Percentiles rank a stretch among this genome's conserved stretches.
These are phyloP conservation scores for Pythium diclinum DNA, from an alignment of 352 stramenopile genomes.

Conservation along the genomic window DNA sequence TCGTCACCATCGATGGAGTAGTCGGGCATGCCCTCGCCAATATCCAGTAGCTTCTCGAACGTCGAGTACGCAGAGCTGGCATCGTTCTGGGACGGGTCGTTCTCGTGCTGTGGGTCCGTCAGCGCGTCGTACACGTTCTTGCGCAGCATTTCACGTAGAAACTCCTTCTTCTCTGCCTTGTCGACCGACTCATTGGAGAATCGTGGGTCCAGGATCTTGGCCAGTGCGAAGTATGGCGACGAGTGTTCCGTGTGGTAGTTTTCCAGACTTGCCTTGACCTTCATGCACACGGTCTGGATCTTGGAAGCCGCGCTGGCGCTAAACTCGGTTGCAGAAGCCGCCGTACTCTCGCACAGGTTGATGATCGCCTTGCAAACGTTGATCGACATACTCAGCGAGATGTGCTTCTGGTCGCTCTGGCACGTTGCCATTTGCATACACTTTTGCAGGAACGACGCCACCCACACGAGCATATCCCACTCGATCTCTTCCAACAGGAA, in stretches of 20 bases:
- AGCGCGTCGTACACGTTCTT: conserved; percentile 70
- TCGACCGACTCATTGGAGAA: conserved; percentile 81
- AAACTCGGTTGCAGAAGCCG: conserved; percentile 59
- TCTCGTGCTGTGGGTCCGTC: conserved; percentile 49
- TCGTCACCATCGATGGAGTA: conserved; percentile 78
- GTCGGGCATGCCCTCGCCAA: conserved; percentile 73
- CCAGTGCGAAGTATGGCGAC: conserved; percentile 66
- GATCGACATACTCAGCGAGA: conserved; percentile 75
- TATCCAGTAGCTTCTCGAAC: conserved; percentile 79
- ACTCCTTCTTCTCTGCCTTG: conserved; percentile 73
- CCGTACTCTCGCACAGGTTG: conserved; percentile 66
- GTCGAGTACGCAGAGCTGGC: conserved; percentile 70
- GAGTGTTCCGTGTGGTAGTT: conserved; percentile 67
- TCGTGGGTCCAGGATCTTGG: conserved; percentile 73
- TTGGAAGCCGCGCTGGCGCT: conserved; percentile 49
- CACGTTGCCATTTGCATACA: conserved; percentile 78
- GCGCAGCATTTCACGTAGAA: conserved; percentile 69
- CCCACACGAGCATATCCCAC: conserved; percentile 73
- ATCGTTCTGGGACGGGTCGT: conserved; percentile 55
- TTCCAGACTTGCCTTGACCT: conserved; percentile 68
- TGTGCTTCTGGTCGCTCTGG: conserved; percentile 74
- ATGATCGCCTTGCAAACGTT: conserved; percentile 82
- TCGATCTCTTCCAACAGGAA: conserved; percentile 75
- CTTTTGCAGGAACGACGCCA: conserved; percentile 72
- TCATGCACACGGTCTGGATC: conserved; percentile 71